Conservation (phyloP, 1,284 basidiomycete genomes). For the Apiotrichum gamsii region DNA sequence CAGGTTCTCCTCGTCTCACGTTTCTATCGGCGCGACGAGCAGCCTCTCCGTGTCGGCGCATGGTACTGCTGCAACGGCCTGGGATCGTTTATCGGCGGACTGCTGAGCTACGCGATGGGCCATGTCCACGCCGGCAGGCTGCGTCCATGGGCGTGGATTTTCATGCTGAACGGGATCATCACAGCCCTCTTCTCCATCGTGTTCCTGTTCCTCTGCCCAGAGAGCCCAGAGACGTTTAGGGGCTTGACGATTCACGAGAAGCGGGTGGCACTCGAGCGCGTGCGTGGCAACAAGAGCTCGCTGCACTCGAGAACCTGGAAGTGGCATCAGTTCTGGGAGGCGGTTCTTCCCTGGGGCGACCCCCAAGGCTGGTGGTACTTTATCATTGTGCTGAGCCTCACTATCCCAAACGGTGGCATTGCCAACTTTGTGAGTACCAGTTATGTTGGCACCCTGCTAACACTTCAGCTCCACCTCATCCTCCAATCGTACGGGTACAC, state of each 20-base stretch:
- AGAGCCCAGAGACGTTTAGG: slow-evolving; percentile 25
- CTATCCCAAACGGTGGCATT: slow-evolving; percentile 30
- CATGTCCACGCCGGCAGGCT: slow-evolving; percentile 23
- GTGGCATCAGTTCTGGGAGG: slow-evolving; percentile 36
- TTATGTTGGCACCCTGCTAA: slow-evolving; percentile 10
- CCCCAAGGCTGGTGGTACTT: slow-evolving; percentile 26
- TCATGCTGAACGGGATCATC: slow-evolving; percentile 32
- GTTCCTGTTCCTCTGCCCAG: slow-evolving; percentile 32
- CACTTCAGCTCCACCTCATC: slow-evolving; percentile 10
- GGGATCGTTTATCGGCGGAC: slow-evolving; percentile 29
- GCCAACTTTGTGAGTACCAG: slow-evolving; percentile 19
- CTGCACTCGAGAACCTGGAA: slow-evolving; percentile 32
- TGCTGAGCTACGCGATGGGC: slow-evolving; percentile 37
- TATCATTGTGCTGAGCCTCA: slow-evolving; percentile 7
- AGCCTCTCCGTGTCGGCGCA: slow-evolving; percentile 34
- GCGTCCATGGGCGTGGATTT: slow-evolving; percentile 35
- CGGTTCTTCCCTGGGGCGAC: slow-evolving; percentile 29
- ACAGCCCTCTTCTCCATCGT: slow-evolving; percentile 30
- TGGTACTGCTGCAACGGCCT: slow-evolving; percentile 39
- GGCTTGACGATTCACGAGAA: slow-evolving; percentile 27
- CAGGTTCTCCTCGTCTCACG: slow-evolving; percentile 37
- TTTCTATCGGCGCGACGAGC: slow-evolving; percentile 43
- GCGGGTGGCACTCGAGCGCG: slow-evolving; percentile 30
- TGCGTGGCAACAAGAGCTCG: slow-evolving; percentile 35
- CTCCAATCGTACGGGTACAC: slow-evolving; percentile 35